Evolutionary conservation across 257 asterid genomes (phyloP).

Genomic region (Pogostemon cablin): DNA sequence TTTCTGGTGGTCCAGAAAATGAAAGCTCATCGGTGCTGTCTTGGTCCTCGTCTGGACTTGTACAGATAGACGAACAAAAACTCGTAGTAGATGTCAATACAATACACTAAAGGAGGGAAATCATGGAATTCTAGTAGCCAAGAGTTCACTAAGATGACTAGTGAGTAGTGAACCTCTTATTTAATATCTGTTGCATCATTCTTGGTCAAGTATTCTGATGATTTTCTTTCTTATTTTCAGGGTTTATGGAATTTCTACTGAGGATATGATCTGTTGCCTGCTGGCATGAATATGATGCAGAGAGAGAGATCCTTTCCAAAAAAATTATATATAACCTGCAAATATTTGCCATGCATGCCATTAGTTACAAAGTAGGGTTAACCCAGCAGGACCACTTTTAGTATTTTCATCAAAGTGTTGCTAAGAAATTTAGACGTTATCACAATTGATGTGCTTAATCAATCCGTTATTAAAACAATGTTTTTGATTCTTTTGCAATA

Average conservation of each 20-base stretch:
- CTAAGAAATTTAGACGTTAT: no score
- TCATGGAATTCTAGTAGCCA: slow-evolving; percentile 11
- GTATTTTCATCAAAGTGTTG: no score
- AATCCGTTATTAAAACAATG: no score
- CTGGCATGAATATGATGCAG: slow-evolving; percentile 10
- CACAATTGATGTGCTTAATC: no score
- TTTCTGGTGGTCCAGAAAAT: slow-evolving; percentile 18
- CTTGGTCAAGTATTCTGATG: background rate
- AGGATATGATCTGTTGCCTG: background rate
- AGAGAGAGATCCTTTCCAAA: slow-evolving; percentile 2
- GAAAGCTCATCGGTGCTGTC: slow-evolving; percentile 24
- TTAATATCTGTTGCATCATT: slow-evolving; percentile 35
- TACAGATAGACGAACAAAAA: slow-evolving; percentile 15
- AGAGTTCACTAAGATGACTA: background rate
- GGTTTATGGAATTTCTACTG: slow-evolving; percentile 13
- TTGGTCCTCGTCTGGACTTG: slow-evolving; percentile 20
- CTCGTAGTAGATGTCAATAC: slow-evolving; percentile 18
- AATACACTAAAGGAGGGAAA: background rate
- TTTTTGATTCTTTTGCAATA: no score
- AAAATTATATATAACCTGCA: background rate
- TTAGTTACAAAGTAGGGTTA: background rate
- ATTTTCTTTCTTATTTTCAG: slow-evolving; percentile 9
- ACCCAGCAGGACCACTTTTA: background rate
- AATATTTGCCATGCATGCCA: background rate
- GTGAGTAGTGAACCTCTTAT: slow-evolving; percentile 2